Evolutionary conservation across 805 yeast species (phyloP).

Genomic region (Candida tibetensis): DNA sequence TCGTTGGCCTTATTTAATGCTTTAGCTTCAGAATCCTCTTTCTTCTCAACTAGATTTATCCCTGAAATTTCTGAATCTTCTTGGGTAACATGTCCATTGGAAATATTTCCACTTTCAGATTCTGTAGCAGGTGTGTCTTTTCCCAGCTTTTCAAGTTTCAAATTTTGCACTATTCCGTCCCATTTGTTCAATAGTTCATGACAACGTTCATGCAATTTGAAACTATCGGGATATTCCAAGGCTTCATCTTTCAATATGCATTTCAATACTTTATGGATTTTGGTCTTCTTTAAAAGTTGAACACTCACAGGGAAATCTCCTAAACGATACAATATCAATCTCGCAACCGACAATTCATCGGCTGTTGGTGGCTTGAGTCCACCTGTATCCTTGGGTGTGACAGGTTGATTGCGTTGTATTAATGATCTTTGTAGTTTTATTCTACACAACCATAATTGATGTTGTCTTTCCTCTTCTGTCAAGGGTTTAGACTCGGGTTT

Average conservation of each 20-base stretch:
- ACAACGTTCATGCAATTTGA: slow-evolving; percentile 45
- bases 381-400: slow-evolving; percentile 35
- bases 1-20: slow-evolving; percentile 5
- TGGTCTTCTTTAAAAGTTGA: slow-evolving; percentile 42
- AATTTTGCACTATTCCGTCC: slow-evolving; percentile 34
- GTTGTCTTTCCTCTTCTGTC: slow-evolving; percentile 41
- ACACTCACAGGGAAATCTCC: slow-evolving; percentile 42
- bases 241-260: slow-evolving; percentile 42
- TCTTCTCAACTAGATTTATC: slow-evolving; percentile 7
- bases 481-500: slow-evolving; percentile 12
- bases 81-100: slow-evolving; percentile 8
- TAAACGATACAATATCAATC: slow-evolving; percentile 39
- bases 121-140: slow-evolving; percentile 1
- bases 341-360: slow-evolving; percentile 41
- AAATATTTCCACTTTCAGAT: slow-evolving; percentile 1
- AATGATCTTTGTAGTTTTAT: slow-evolving; percentile 48
- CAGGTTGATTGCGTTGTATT: slow-evolving; percentile 43
- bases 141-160: slow-evolving; percentile 31
- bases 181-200: slow-evolving; percentile 40
- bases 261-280: slow-evolving; percentile 51
- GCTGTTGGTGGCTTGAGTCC: slow-evolving; percentile 40
- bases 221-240: slow-evolving; percentile 43
- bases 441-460: slow-evolving; percentile 48
- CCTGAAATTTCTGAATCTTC: slow-evolving; percentile 14
- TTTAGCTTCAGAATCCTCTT: slow-evolving; percentile 6